These are phyloP conservation scores for Cyanidiococcus yangmingshanensis DNA, from an alignment of 23 red algal genomes.

Conservation along the genomic window DNA sequence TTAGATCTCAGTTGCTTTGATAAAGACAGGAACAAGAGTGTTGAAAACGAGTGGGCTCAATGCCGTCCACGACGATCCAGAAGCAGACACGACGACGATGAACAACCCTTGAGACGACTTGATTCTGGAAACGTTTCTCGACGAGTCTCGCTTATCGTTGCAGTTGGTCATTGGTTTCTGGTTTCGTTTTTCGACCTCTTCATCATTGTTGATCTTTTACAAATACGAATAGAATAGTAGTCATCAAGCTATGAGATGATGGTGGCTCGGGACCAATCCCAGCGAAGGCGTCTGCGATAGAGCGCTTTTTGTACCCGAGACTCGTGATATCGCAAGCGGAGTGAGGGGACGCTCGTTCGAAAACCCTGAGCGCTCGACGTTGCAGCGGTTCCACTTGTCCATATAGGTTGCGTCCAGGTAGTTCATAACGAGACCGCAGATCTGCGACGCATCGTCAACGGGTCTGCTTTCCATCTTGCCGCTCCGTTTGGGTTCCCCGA, in stretches of 20 bases:
- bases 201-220: background rate
- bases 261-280: background rate
- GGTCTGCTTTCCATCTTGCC: background rate
- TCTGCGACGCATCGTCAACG: background rate
- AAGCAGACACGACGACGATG: background rate
- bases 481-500: background rate
- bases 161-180: background rate
- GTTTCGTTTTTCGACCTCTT: background rate
- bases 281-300: background rate
- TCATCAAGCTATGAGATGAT: background rate
- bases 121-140: background rate
- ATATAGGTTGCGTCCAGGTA: background rate
- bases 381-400: constrained; percentile 4
- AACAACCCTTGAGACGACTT: background rate
- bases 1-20: background rate
- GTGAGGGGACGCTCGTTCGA: too few species aligned
- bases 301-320: background rate
- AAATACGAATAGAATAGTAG: background rate
- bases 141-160: background rate
- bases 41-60: background rate
- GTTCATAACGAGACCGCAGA: background rate
- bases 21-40: background rate
- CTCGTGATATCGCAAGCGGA: background rate
- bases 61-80: background rate
- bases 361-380: background rate